A percentile compares a stretch with the other conserved stretches of the same genome.
Conservation (phyloP, 2,329 filamentous ascomycete species). For the Capronia epimyces region DNA sequence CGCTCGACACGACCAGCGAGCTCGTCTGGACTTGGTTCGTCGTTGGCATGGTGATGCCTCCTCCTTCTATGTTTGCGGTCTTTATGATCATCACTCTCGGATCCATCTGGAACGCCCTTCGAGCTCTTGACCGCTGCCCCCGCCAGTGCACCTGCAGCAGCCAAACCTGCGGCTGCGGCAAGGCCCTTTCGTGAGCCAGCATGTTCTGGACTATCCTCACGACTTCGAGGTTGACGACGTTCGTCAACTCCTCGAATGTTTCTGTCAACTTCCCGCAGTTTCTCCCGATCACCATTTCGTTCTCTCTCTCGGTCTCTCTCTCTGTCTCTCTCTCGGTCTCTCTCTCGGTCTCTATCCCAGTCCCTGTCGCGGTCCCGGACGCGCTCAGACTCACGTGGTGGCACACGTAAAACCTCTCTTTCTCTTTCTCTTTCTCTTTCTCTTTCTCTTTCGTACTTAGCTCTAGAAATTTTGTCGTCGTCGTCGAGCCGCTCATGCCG, state of each 20-base stretch:
- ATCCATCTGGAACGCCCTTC: slow-evolving; percentile 18
- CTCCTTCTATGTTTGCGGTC: slow-evolving; percentile 22
- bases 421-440: slow-evolving; percentile 23
- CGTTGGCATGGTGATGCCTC: slow-evolving; percentile 16
- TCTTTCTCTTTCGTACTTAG: slow-evolving; percentile 20
- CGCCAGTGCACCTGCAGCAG: slow-evolving; percentile 22
- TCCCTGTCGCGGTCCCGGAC: slow-evolving; percentile 21
- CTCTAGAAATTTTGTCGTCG: slow-evolving; percentile 14
- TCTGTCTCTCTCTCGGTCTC: slow-evolving; percentile 15
- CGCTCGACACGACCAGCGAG: slow-evolving; percentile 17
- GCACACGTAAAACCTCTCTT: slow-evolving; percentile 10
- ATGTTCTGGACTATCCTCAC: slow-evolving; percentile 26
- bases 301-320: slow-evolving; percentile 23
- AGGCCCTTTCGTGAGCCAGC: slow-evolving; percentile 22
- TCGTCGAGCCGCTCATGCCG: slow-evolving; percentile 21
- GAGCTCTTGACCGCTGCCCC: slow-evolving; percentile 18
- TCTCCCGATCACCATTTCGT: slow-evolving; percentile 16
- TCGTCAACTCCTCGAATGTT: slow-evolving; percentile 13
- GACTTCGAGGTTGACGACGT: slow-evolving; percentile 17
- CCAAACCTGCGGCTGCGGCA: slow-evolving; percentile 23
- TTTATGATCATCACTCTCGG: slow-evolving; percentile 25
- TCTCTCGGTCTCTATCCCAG: slow-evolving; percentile 18
- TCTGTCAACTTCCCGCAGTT: slow-evolving; percentile 17
- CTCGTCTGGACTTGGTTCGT: slow-evolving; percentile 18
- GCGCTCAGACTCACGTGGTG: slow-evolving; percentile 18